Base-by-base conservation (phyloP, 1,284 basidiomycete genomes). In the Vanrija sp. region DNA sequence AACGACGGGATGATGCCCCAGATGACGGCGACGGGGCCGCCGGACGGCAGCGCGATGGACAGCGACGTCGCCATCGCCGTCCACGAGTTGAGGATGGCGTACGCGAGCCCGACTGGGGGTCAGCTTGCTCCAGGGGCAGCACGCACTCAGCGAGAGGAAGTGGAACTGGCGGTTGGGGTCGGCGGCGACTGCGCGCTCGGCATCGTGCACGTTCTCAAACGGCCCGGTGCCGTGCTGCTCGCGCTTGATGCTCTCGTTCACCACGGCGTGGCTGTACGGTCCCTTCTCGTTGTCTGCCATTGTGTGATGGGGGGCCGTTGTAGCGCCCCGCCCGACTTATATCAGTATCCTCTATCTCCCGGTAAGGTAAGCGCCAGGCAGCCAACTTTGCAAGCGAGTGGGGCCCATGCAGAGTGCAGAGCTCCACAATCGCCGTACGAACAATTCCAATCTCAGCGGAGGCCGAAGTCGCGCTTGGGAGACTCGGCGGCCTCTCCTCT, bases 1-100 rank as follows among this genome's bases (percentile, higher is more conserved):
- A 68, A 65, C 4, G 70, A 66, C 3, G 66, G 65, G 24, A 75
- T 46, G 49, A 77, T 66, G 25, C 75, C 75, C 71, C 71, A 77
- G 41, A 76, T 63, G 10, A 75, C 66, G 3, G 72, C 72, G 5
- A 64, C 62, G 6, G 75, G 72, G 2, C 74, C 75, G 6, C 74
- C 74, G 2, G 67, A 71, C 20, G 69, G 57, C 20, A 77, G 60
- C 10, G 61, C 60, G 42, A 67, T 52, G 8, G 60, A 60, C 3
- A 65, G 45, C 2, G 62, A 63, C 4, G 61, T 55, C 3, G 61
- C 61, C 65, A 67, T 67, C 4, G 65, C 65, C 4, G 61, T 63
- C 61, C 61, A 64, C 8, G 25, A 36, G 44, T 67, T 67, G 31
- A 64, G 51, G 47, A 67, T 61, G 24, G 65, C 65, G 52, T 63